A percentile compares a stretch with the other conserved stretches of the same genome.
phyloP scores from a whole-genome alignment of 2,329 filamentous ascomycete genomes.

The Lasiodiplodia gonubiensis region DNA sequence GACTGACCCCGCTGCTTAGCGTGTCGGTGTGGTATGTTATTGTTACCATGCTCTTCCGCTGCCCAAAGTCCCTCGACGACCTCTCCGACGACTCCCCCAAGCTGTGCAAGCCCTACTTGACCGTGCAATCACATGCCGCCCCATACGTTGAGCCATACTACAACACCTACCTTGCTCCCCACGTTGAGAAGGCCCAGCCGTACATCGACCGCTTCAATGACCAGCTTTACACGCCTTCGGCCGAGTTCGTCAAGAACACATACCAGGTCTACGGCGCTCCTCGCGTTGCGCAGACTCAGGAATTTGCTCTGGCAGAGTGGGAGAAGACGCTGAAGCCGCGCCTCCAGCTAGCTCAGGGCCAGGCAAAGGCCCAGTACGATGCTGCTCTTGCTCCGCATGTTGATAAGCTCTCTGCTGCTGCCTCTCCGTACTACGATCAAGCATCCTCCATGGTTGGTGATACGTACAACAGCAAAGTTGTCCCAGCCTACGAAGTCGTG shows the following conservation, averaged over 20 bases:
- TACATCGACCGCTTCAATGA: slow-evolving; percentile 67
- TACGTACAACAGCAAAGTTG: slow-evolving; percentile 72
- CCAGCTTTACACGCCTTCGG: slow-evolving; percentile 70
- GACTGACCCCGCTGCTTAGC: slow-evolving; percentile 52
- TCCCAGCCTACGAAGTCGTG: slow-evolving; percentile 76
- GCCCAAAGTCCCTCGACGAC: slow-evolving; percentile 71
- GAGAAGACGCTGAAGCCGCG: slow-evolving; percentile 77
- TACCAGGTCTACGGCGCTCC: slow-evolving; percentile 77
- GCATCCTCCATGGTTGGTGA: slow-evolving; percentile 67
- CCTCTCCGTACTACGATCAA: slow-evolving; percentile 75
- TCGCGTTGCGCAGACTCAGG: slow-evolving; percentile 68
- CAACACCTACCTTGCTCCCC: slow-evolving; percentile 79
- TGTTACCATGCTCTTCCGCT: slow-evolving; percentile 79
- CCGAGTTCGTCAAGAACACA: slow-evolving; percentile 64
- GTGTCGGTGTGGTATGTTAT: slow-evolving; percentile 86
- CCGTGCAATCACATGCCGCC: slow-evolving; percentile 68
- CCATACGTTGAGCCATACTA: slow-evolving; percentile 89
- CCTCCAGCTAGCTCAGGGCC: slow-evolving; percentile 67
- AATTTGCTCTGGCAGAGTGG: slow-evolving; percentile 76
- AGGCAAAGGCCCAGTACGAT: slow-evolving; percentile 71
- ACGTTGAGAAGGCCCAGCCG: slow-evolving; percentile 76
- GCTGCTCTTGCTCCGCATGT: slow-evolving; percentile 76
- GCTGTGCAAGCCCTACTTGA: slow-evolving; percentile 81
- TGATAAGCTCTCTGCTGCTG: slow-evolving; percentile 60
- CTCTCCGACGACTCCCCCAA: slow-evolving; percentile 73